Percentiles rank a stretch among this genome's conserved stretches.
Evolutionary conservation across 2,329 filamentous ascomycete genomes (phyloP).

Genomic region (Dactylellina sp.): DNA sequence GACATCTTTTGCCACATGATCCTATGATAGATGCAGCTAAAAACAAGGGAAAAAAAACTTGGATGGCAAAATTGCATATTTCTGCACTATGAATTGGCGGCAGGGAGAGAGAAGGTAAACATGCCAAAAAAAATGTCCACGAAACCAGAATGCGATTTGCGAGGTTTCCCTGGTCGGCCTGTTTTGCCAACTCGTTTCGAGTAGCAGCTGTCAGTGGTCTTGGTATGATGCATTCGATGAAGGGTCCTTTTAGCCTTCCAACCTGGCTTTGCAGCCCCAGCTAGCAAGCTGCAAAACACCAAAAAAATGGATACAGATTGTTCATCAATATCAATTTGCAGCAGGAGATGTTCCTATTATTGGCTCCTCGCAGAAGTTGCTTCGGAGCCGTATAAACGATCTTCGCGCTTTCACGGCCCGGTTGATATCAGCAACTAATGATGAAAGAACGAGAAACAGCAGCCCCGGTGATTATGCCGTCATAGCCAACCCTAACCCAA

Average conservation of each 20-base stretch:
- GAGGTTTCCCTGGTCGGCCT: neutral
- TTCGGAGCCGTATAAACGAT: constrained; percentile 2
- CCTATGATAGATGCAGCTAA: constrained; percentile 27
- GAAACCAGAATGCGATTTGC: constrained; percentile 18
- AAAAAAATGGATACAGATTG: neutral
- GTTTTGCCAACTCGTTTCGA: constrained; percentile 15
- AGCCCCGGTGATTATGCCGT: constrained; percentile 1
- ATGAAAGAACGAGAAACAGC: neutral
- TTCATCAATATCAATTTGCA: neutral
- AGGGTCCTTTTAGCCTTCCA: constrained; percentile 6
- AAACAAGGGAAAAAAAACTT: constrained; percentile 19
- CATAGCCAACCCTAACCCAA: constrained; percentile 3
- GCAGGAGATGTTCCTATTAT: neutral
- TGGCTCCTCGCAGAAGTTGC: neutral
- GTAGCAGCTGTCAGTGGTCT: neutral
- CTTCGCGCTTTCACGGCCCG: constrained; percentile 8
- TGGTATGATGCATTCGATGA: neutral
- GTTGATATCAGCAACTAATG: neutral
- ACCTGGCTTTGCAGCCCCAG: neutral
- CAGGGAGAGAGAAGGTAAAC: constrained; percentile 9
- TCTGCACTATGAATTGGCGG: neutral
- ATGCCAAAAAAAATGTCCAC: constrained; percentile 23
- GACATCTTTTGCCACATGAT: constrained; percentile 37
- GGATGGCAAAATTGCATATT: constrained; percentile 38
- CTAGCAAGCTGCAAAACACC: constrained; percentile 1